phyloP scores from a whole-genome alignment of 1,139 yeast genomes.

The Diutina scorzettiae region DNA sequence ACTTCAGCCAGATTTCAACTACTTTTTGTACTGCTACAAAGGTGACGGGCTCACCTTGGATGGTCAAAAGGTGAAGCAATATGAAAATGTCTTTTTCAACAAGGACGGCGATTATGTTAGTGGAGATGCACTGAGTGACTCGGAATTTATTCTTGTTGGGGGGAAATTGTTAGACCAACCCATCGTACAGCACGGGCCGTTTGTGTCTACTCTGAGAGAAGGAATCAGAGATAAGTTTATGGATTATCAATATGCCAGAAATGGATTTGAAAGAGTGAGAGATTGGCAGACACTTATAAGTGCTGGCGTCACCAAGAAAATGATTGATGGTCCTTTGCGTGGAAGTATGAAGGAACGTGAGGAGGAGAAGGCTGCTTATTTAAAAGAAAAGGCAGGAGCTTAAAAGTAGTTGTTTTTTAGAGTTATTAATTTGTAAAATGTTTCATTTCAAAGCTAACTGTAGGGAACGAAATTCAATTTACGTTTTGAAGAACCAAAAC shows the following conservation, averaged over 20 bases:
- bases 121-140: slow-evolving; percentile 14
- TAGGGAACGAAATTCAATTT: too few relatives aligned
- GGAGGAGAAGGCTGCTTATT: slow-evolving; percentile 16
- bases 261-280: slow-evolving; percentile 64
- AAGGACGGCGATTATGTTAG: slow-evolving; percentile 42
- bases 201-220: slow-evolving; percentile 56
- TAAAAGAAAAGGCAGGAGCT: too few relatives aligned
- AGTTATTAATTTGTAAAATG: too few relatives aligned
- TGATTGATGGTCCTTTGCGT: slow-evolving; percentile 28
- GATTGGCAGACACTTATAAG: slow-evolving; percentile 63
- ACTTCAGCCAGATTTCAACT: slow-evolving; percentile 55
- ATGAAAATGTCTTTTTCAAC: slow-evolving; percentile 51
- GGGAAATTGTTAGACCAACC: slow-evolving; percentile 70
- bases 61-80: slow-evolving; percentile 28
- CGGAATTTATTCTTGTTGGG: slow-evolving; percentile 60
- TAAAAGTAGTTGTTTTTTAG: too few relatives aligned
- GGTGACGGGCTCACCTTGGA: slow-evolving; percentile 46
- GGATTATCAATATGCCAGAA: slow-evolving; percentile 55
- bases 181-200: slow-evolving; percentile 83
- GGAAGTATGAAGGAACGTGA: slow-evolving; percentile 26
- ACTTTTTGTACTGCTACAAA: slow-evolving; percentile 56
- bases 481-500: too few relatives aligned
- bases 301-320: slow-evolving; percentile 40
- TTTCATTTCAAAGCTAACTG: too few relatives aligned
- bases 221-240: slow-evolving; percentile 54